Percentiles rank a stretch among this genome's conserved stretches.
Conservation (phyloP, 768 basidiomycete species). For the Agaricus subrufescens region DNA sequence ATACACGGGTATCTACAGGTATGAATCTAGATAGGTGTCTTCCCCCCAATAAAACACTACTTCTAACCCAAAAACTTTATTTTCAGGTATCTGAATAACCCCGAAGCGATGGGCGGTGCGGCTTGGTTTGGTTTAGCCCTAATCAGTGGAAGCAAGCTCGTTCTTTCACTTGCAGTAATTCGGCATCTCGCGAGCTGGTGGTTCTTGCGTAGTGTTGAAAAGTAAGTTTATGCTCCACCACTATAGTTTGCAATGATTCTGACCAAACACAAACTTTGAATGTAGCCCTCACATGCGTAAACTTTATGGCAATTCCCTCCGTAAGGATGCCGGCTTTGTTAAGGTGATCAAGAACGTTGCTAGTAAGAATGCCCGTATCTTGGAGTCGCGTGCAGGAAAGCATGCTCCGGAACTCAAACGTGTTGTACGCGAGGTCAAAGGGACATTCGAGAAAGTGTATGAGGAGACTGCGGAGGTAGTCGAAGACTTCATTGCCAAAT, state of each 20-base stretch:
- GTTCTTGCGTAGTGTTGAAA: conserved; percentile 91
- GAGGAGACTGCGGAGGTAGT: conserved; percentile 91
- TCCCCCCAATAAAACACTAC: not conserved
- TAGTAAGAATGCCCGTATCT: conserved; percentile 68
- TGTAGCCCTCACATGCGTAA: conserved; percentile 96
- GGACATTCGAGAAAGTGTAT: conserved; percentile 93
- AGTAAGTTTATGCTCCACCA: conserved; percentile 47
- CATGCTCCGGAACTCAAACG: conserved; percentile 82
- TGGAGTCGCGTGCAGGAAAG: conserved; percentile 73
- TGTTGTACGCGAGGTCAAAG: conserved; percentile 82
- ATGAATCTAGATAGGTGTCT: not conserved
- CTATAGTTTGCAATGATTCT: not conserved
- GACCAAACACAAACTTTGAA: not conserved
- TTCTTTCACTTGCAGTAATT: conserved; percentile 77
- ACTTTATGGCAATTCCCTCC: conserved; percentile 87
- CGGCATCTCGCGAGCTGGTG: conserved; percentile 91
- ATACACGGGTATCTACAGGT: conserved; percentile 97
- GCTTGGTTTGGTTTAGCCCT: conserved; percentile 92
- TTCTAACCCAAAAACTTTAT: not conserved
- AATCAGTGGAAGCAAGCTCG: conserved; percentile 91
- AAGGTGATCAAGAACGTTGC: conserved; percentile 97
- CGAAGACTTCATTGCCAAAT: conserved; percentile 90
- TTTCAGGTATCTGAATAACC: conserved; percentile 84
- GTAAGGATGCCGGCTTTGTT: conserved; percentile 95
- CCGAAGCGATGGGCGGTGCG: conserved; percentile 93